Evolutionary conservation across 768 basidiomycete species (phyloP).

Genomic region (Pisolithus sp.): DNA sequence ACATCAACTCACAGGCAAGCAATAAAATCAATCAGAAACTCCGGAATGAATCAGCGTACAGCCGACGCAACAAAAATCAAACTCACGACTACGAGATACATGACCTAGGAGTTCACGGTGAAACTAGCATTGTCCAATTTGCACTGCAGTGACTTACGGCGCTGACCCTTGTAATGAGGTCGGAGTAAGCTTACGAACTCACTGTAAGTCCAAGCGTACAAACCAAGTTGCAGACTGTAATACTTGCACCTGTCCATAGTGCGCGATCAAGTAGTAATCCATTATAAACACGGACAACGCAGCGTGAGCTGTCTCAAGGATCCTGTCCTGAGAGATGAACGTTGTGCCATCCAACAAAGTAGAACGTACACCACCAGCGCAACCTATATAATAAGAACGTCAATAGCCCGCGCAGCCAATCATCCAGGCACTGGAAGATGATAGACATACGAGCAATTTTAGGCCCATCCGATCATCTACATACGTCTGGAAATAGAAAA

Average conservation of each 20-base stretch:
- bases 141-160: neutral
- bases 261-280: constrained; percentile 3
- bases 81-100: constrained; percentile 2
- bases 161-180: neutral
- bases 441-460: neutral
- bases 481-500: constrained; percentile 10
- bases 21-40: constrained; percentile 2
- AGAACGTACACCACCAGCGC: constrained; percentile 1
- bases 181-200: neutral
- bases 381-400: neutral
- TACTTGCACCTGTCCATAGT: neutral
- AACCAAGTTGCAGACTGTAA: constrained; percentile 3
- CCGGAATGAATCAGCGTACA: neutral
- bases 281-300: constrained; percentile 5
- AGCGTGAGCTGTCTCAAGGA: constrained; percentile 3
- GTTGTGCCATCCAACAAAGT: no score
- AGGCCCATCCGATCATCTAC: constrained; percentile 4
- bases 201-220: neutral
- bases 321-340: neutral
- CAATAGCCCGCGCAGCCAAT: no score
- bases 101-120: neutral
- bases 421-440: neutral
- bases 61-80: no score
- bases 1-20: constrained; percentile 2
- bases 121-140: neutral